Evolutionary conservation across 2,329 filamentous ascomycete species (phyloP), one percentile per base, ranked within the genome.

Genomic region (Aspergillus ustus): DNA sequence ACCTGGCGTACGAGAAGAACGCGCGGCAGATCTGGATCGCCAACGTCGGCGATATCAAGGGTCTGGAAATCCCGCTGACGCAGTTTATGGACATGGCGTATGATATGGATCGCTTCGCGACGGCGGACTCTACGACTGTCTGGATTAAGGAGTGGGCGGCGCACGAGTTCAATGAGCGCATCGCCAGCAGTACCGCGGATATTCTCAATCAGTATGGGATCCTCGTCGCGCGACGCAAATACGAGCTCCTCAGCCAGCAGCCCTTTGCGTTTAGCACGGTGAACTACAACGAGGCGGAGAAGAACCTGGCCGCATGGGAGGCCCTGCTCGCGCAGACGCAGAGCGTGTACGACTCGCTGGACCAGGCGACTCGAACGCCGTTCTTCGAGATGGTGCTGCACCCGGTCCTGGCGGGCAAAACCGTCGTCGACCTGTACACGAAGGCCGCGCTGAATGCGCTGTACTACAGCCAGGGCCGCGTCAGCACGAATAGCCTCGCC

Each of bases 301-400:
- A 40, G 11, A 40, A 15, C 15, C 34, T 40, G 11, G 11, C 13
- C 5, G 34, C 13, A 15, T 40, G 34, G 34, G 11, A 40, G 2
- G 34, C 5, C 9, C 34, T 40, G 4, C 34, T 40, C 34, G 11
- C 34, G 4, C 11, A 5, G 11, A 13, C 34, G 1, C 34, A 40
- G 34, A 15, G 15, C 13, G 11, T 15, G 15, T 40, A 40, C 34
- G 34, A 40, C 34, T 40, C 34, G 11, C 34, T 40, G 1, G 15
- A 15, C 9, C 11, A 13, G 4, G 34, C 87, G 90, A 73, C 80
- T 11, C 81, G 85, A 67, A 78, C 87, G 0, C 82, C 88, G 2
- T 91, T 87, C 70, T 90, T 87, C 72, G 81, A 90, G 72, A 82
- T 85, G 66, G 80, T 89, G 5, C 78, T 87, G 9, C 87, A 89